Base-by-base conservation (phyloP, 345 rosid genomes). In the Anastatica hierochuntica region DNA sequence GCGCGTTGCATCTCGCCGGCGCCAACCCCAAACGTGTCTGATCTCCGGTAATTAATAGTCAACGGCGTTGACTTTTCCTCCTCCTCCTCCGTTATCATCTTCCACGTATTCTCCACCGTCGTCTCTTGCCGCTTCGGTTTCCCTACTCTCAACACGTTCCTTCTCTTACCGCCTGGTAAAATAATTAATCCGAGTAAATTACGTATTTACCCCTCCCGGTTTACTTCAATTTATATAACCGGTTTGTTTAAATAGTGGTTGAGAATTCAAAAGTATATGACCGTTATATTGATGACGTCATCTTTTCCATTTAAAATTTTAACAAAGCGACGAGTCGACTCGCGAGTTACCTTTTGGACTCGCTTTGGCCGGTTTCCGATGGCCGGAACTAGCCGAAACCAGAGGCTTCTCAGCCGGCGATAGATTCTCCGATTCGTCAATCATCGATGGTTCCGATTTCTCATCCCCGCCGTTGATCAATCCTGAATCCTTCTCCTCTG, bases 321-420 rank as follows among this genome's bases (percentile, higher is more conserved):
- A 17, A 16, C 7, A 53, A 18, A 50, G 3, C 6, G 36, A 42
- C 50, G 20, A n/a, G 10, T 61, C 18, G 14, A 40, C 11, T 38
- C 12, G 8, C 16, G 5, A 17, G 41, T n/a, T 75, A 85, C 94
- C 90, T 79, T 81, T 80, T 19, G 76, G 74, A 53, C 58, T 73
- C 17, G 71, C 37, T 68, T 64, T 76, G 40, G 74, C 47, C 9
- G 57, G 66, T 64, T 39, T 58, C 42, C 58, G 63, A 46, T 58
- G 62, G 19, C 49, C 23, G 26, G 54, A 64, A 33, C 53, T 63
- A 21, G 10, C 19, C 16, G 59, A 55, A 49, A 30, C 54, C 29
- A 67, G 85, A 27, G 79, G 81, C 58, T 77, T 76, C 76, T 75
- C 79, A 57, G 49, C 27, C 57, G 75, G 48, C 43, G 53, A 12